Percentiles rank a stretch among this genome's conserved stretches.
Evolutionary conservation across 805 yeast species (phyloP).

Genomic region (Saccharomycopsis javanensis): DNA sequence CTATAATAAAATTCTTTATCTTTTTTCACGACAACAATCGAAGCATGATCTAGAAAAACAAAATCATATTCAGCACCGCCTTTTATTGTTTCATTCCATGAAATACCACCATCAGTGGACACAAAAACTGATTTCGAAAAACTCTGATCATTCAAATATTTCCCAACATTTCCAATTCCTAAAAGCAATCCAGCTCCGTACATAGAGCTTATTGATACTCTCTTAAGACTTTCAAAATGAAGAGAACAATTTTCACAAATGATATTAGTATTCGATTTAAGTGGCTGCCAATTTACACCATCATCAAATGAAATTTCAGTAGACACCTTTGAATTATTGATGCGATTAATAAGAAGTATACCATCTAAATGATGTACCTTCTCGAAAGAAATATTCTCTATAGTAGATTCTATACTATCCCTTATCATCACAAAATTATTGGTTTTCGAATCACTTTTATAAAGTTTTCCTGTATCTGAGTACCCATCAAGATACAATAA

Average conservation of each 20-base stretch:
- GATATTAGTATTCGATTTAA: neutral
- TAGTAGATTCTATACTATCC: constrained; percentile 65
- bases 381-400: constrained; percentile 63
- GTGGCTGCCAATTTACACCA: constrained; percentile 67
- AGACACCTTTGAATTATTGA: constrained; percentile 43
- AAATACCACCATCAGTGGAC: constrained; percentile 77
- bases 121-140: constrained; percentile 59
- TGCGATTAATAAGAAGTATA: constrained; percentile 43
- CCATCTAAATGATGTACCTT: constrained; percentile 80
- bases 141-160: constrained; percentile 33
- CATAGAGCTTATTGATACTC: neutral
- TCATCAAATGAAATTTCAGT: constrained; percentile 77
- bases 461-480: constrained; percentile 49
- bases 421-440: constrained; percentile 66
- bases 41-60: constrained; percentile 97
- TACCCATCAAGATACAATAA: neutral
- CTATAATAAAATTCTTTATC: constrained; percentile 53
- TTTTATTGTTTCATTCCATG: constrained; percentile 72
- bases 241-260: neutral
- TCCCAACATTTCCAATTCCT: constrained; percentile 86
- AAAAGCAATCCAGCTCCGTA: constrained; percentile 60
- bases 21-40: constrained; percentile 64
- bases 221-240: neutral
- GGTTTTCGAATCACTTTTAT: constrained; percentile 87
- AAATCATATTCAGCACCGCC: constrained; percentile 60